Percentiles rank a stretch among this genome's conserved stretches.
Evolutionary conservation across 768 basidiomycete species (phyloP).

Genomic region (Filobasidium wieringae): DNA sequence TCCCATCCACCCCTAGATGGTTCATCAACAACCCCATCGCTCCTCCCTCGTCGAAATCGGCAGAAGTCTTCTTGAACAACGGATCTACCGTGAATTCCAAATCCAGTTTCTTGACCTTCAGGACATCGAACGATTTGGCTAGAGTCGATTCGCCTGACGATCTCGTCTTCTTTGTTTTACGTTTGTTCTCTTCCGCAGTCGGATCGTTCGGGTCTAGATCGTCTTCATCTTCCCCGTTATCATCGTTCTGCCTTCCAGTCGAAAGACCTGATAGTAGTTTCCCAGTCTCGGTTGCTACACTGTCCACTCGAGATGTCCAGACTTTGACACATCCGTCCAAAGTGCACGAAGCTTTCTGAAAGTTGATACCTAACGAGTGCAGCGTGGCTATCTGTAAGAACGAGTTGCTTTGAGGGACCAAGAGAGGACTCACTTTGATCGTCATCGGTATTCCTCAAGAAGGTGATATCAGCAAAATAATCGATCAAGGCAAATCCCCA

Average conservation of each 20-base stretch:
- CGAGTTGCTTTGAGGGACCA: neutral
- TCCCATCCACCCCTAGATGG: constrained; percentile 74
- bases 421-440: constrained; percentile 43
- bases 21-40: constrained; percentile 95
- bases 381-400: neutral
- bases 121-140: constrained; percentile 68
- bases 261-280: constrained; percentile 83
- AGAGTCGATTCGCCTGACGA: constrained; percentile 67
- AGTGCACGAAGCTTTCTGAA: constrained; percentile 94
- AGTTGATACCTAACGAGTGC: constrained; percentile 59
- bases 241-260: constrained; percentile 42
- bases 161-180: constrained; percentile 41
- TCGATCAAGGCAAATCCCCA: constrained; percentile 98
- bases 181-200: constrained; percentile 45
- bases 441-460: constrained; percentile 80
- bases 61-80: constrained; percentile 91
- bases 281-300: constrained; percentile 89
- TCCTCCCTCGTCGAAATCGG: constrained; percentile 97
- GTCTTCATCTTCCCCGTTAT: constrained; percentile 53
- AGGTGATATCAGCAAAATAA: constrained; percentile 96
- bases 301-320: constrained; percentile 95
- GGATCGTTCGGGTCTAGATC: constrained; percentile 56
- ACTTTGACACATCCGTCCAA: constrained; percentile 99
- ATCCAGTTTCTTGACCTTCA: constrained; percentile 84
- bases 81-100: constrained; percentile 94